These are phyloP conservation scores for Aspergillus cavernicola DNA, from an alignment of 495 filamentous ascomycete genomes.

Conservation along the genomic window DNA sequence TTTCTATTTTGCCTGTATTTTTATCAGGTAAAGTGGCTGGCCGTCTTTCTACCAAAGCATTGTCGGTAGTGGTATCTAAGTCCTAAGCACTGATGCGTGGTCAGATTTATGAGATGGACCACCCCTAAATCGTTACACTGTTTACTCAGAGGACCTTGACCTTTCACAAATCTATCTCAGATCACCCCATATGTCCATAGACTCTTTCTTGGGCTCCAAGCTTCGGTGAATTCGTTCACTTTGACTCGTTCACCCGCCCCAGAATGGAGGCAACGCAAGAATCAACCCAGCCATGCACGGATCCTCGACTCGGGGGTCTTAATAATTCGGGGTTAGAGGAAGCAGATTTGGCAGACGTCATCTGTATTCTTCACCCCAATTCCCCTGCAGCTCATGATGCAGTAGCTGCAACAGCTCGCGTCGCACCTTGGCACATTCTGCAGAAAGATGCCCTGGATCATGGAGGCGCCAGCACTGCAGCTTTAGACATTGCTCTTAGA, in stretches of 20 bases:
- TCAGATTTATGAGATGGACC: conserved; percentile 16
- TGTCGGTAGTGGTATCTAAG: background rate
- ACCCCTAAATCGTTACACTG: conserved; percentile 17
- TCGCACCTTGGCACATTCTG: conserved; percentile 57
- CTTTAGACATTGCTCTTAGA: conserved; percentile 70
- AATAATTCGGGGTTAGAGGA: conserved; percentile 75
- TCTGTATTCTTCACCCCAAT: conserved; percentile 82
- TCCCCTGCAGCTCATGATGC: conserved; percentile 67
- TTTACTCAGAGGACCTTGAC: conserved; percentile 11
- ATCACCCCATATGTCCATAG: conserved; percentile 3
- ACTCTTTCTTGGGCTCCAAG: background rate
- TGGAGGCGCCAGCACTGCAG: conserved; percentile 41
- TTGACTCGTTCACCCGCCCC: background rate
- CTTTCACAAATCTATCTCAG: conserved; percentile 1
- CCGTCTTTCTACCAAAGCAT: background rate
- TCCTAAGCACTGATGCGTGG: conserved; percentile 14
- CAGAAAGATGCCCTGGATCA: conserved; percentile 38
- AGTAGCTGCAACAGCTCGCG: conserved; percentile 45
- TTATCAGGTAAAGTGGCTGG: conserved; percentile 5
- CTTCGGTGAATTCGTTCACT: background rate
- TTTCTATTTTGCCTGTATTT: background rate
- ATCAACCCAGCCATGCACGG: conserved; percentile 77
- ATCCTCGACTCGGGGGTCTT: conserved; percentile 71
- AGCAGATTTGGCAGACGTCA: conserved; percentile 78
- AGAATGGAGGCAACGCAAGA: conserved; percentile 55